phyloP scores from a whole-genome alignment of 768 basidiomycete species.

The Antrodiella citrinella region DNA sequence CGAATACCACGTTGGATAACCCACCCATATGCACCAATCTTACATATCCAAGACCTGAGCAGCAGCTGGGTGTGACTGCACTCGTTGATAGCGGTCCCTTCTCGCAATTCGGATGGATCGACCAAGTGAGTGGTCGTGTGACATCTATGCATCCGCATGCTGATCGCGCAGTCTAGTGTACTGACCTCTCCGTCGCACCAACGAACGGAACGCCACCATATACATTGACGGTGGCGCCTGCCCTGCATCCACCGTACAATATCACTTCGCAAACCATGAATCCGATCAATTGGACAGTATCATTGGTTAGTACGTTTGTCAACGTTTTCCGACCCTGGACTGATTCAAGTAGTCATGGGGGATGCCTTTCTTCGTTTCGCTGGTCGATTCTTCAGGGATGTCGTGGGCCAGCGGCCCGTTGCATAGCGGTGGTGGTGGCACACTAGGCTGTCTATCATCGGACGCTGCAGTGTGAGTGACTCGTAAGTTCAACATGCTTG shows the following conservation, averaged over 20 bases:
- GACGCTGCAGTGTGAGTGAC: constrained; percentile 1
- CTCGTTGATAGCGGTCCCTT: constrained; percentile 39
- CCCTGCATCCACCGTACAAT: constrained; percentile 54
- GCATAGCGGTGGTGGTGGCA: constrained; percentile 39
- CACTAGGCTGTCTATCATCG: constrained; percentile 32
- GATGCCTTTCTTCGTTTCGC: constrained; percentile 47
- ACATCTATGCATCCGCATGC: background rate
- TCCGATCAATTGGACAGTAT: constrained; percentile 53
- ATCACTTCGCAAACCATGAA: constrained; percentile 36
- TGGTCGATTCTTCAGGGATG: constrained; percentile 42
- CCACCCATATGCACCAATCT: constrained; percentile 43
- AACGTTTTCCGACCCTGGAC: constrained; percentile 7
- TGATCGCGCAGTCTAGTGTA: constrained; percentile 32
- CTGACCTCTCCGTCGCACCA: constrained; percentile 44
- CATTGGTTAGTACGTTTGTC: constrained; percentile 16
- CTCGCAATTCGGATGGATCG: constrained; percentile 53
- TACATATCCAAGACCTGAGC: constrained; percentile 28
- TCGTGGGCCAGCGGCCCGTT: constrained; percentile 52
- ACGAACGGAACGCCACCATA: constrained; percentile 55
- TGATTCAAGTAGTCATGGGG: constrained; percentile 35
- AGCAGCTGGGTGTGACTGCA: constrained; percentile 37
- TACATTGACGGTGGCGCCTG: constrained; percentile 48
- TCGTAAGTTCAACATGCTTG: background rate
- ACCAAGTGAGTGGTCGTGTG: constrained; percentile 32
- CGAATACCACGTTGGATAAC: constrained; percentile 20